Conservation (phyloP, 208 protist genomes). For the Leishmania major region DNA sequence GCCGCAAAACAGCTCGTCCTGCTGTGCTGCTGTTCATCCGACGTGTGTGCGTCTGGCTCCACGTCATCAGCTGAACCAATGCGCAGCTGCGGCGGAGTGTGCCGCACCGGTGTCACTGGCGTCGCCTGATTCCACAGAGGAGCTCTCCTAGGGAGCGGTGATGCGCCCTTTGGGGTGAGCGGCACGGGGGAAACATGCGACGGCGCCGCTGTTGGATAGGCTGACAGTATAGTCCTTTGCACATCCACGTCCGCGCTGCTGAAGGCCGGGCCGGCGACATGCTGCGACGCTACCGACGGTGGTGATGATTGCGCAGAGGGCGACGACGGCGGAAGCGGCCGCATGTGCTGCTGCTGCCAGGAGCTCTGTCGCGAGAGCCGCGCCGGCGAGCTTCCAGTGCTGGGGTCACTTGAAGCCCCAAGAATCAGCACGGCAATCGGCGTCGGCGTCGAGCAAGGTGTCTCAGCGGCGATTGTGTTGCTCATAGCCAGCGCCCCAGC, state of each 20-base stretch:
- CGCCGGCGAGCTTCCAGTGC: neutral
- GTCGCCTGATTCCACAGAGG: neutral
- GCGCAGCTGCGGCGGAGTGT: neutral
- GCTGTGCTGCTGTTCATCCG: neutral
- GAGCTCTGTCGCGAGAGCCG: neutral
- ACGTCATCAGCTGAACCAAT: neutral
- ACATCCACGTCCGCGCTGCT: neutral
- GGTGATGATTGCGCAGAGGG: neutral
- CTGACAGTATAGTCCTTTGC: neutral
- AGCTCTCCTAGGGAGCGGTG: neutral
- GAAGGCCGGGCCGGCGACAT: neutral
- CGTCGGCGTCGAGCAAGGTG: neutral
- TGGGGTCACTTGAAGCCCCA: neutral
- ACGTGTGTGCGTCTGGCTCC: neutral
- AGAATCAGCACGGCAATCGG: neutral
- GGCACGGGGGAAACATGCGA: neutral
- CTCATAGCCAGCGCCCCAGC: conserved; percentile 7
- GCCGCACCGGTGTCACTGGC: neutral
- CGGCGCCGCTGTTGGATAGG: neutral
- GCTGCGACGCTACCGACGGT: neutral
- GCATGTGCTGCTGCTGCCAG: conserved; percentile 1
- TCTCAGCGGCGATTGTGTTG: conserved; percentile 11
- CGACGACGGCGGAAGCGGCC: neutral
- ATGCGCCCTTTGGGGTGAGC: neutral
- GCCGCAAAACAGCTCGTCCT: neutral